These are phyloP conservation scores for Argentina anserina DNA, from an alignment of 306 rosid genomes.

Conservation along the genomic window DNA sequence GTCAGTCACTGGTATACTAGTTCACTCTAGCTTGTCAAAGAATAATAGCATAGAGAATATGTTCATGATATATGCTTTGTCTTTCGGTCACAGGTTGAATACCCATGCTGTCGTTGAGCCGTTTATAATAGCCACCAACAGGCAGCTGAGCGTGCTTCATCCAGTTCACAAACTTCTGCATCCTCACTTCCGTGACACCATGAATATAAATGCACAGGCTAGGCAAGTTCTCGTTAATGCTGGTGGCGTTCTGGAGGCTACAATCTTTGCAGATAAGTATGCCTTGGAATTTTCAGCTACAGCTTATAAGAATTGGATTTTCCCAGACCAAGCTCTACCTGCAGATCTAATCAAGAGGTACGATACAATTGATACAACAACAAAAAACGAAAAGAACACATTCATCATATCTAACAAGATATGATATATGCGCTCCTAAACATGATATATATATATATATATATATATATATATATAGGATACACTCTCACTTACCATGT, in stretches of 20 bases:
- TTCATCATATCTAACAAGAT: no score
- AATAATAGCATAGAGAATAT: no score
- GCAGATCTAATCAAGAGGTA: constrained; percentile 42
- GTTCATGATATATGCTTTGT: background rate
- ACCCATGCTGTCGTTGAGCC: constrained; percentile 74
- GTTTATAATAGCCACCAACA: constrained; percentile 40
- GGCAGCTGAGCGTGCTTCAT: constrained; percentile 41
- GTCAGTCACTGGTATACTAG: constrained; percentile 54
- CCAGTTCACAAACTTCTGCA: constrained; percentile 37
- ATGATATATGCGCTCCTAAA: no score
- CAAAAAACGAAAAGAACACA: no score
- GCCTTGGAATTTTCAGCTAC: constrained; percentile 34
- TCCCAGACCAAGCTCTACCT: constrained; percentile 40
- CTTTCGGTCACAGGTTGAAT: constrained; percentile 39
- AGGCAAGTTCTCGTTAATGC: constrained; percentile 38
- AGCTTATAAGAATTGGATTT: constrained; percentile 35
- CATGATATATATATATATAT: no score
- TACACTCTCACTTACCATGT: no score
- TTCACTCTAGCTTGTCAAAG: background rate
- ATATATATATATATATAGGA: no score
- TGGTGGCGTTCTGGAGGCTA: constrained; percentile 33
- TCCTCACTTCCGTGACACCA: constrained; percentile 46
- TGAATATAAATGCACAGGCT: constrained; percentile 42
- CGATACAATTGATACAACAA: no score
- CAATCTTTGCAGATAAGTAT: constrained; percentile 35